Evolutionary conservation across 2,329 filamentous ascomycete species (phyloP), one percentile per base, ranked within the genome.

Genomic region (Neophaeococcomyces mojaviensis): DNA sequence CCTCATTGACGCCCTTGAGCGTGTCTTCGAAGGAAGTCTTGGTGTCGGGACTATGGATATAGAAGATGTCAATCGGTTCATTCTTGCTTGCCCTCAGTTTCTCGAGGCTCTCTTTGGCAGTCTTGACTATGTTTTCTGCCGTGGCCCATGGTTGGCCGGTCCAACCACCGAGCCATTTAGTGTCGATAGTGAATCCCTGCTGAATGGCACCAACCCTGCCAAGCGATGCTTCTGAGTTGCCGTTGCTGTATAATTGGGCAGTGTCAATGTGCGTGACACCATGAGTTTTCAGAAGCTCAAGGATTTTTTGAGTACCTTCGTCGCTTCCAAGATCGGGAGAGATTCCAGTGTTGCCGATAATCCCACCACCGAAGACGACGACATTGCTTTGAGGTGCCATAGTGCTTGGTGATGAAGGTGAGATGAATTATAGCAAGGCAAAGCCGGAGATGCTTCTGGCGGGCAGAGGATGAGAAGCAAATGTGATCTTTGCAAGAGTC

Each of bases 141-240:
- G 37, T 51, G 5, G 48, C 45, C 39, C 39, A 41, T 32, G 31
- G 44, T 18, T 47, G 46, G 10, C 34, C 37, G 10, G 26, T 34
- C 49, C 68, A 67, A 19, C 69, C 69, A 12, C 63, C 64, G 7
- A 54, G 49, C 28, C 65, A 59, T 51, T 74, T 74, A 39, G 69
- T 73, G 57, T 72, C 69, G 53, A 75, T 63, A 31, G 53, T 59
- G 57, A 74, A 73, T 4, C 39, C 39, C 28, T 61, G 55, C 1
- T 66, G 60, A 28, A 63, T 62, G 12, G 66, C 68, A 3, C 63
- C 58, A 26, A 60, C 51, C 15, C 63, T 48, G 39, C 71, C 70
- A 0, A 75, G 62, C 13, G 61, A 56, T 22, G 59, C 57, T 52
- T 74, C 70, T 19, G 65, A 69, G 19, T 64, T 57, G 8, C 56